A percentile compares a stretch with the other conserved stretches of the same genome.
Evolutionary conservation across 1,139 yeast species (phyloP).

Genomic region (Eremothecium sinecaudum): DNA sequence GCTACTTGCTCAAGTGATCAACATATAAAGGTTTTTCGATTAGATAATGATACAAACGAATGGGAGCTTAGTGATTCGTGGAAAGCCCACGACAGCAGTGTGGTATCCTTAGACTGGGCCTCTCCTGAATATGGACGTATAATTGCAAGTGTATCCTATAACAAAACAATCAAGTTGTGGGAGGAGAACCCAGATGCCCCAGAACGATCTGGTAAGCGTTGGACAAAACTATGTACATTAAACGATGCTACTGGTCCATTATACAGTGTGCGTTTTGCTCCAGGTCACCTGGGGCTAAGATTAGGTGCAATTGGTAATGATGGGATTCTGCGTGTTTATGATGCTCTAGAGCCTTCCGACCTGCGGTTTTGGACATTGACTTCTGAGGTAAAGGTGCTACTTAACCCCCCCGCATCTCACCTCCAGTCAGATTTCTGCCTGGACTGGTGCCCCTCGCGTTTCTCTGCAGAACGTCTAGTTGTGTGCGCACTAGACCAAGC

Average conservation of each 20-base stretch:
- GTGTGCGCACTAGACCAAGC: constrained; percentile 87
- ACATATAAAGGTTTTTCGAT: constrained; percentile 76
- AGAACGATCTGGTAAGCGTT: constrained; percentile 66
- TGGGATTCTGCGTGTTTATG: constrained; percentile 78
- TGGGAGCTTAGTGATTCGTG: constrained; percentile 84
- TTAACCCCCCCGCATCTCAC: constrained; percentile 65
- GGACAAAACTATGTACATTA: constrained; percentile 66
- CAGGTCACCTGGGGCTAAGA: constrained; percentile 72
- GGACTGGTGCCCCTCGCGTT: constrained; percentile 90
- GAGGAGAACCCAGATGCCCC: constrained; percentile 80
- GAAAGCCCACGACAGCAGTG: constrained; percentile 90
- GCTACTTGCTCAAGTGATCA: constrained; percentile 94
- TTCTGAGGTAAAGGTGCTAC: constrained; percentile 60
- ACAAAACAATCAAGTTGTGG: constrained; percentile 75
- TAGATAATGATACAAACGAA: constrained; percentile 44
- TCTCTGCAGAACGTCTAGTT: constrained; percentile 68
- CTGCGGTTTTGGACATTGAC: constrained; percentile 72
- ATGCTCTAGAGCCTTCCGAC: constrained; percentile 81
- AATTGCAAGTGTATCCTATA: constrained; percentile 82
- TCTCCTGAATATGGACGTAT: constrained; percentile 87
- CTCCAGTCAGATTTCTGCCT: constrained; percentile 79
- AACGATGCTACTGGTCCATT: constrained; percentile 85
- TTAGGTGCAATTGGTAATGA: constrained; percentile 87
- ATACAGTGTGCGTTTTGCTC: constrained; percentile 84
- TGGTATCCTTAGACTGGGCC: constrained; percentile 82